These are phyloP conservation scores for Boletus rufocinnamomeus DNA, from an alignment of 768 basidiomycete species.

Conservation along the genomic window DNA sequence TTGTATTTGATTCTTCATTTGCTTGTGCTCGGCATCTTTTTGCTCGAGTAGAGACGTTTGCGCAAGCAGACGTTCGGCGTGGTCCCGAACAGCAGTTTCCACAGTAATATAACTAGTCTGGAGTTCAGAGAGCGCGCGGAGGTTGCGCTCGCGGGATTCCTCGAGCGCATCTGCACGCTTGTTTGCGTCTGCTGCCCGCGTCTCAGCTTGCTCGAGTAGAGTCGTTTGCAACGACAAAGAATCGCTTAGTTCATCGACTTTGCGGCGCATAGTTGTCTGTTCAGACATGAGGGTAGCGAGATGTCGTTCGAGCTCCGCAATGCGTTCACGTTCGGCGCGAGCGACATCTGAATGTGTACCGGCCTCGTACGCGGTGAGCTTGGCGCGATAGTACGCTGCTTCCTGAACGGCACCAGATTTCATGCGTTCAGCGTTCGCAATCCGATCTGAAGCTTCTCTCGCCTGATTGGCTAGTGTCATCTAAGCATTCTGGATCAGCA, in stretches of 20 bases:
- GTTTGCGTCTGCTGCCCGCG: conserved; percentile 69
- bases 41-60: conserved; percentile 77
- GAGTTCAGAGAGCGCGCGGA: conserved; percentile 68
- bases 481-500: conserved; percentile 40
- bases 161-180: conserved; percentile 78
- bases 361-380: conserved; percentile 83
- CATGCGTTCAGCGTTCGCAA: conserved; percentile 77
- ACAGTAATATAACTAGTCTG: conserved; percentile 60
- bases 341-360: conserved; percentile 62
- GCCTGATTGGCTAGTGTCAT: conserved; percentile 76
- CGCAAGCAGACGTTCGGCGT: conserved; percentile 69
- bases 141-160: conserved; percentile 60
- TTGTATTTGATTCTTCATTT: conserved; percentile 65
- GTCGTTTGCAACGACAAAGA: conserved; percentile 76
- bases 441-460: conserved; percentile 69
- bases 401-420: conserved; percentile 85
- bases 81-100: conserved; percentile 72
- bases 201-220: conserved; percentile 76
- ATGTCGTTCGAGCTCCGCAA: conserved; percentile 71
- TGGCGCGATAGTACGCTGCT: conserved; percentile 93
- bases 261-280: conserved; percentile 65
- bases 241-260: conserved; percentile 70
- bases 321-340: conserved; percentile 78
- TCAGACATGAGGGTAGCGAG: conserved; percentile 62
- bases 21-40: conserved; percentile 74